Base-by-base conservation (phyloP, 306 rosid genomes). In the Vicia faba region DNA sequence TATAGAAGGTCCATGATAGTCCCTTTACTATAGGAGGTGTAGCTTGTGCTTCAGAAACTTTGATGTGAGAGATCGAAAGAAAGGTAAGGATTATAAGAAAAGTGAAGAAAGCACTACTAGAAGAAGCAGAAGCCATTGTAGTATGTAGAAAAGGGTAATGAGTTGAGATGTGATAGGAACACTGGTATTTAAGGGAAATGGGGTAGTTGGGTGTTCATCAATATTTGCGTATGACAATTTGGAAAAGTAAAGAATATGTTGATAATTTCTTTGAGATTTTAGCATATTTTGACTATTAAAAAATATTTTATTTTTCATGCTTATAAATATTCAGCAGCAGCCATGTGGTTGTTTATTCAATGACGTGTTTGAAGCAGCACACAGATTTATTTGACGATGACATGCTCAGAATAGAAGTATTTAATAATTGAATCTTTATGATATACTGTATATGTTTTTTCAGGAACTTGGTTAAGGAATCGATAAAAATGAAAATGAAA, bases 1-100 rank as follows among this genome's bases (percentile, higher is more conserved):
- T 12, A 15, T 62, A 79, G 80, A 79, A 79, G 11, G 14, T 64
- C 68, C 68, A 79, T 18, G 83, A 79, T 60, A 79, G 65, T 8
- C 83, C 83, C 26, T 69, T 69, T 8, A 11, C 83, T 7, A 66
- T 69, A 0, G 83, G 80, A 36, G 76, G 48, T 15, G 18, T 63
- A 15, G 60, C 40, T 56, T 72, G 75, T 70, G 79, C 76, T 72
- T 76, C 61, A 5, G 45, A 58, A 25, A 39, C 77, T 43, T 33
- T 13, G 16, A 65, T 26, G 14, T 18, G 54, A 18, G 70, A 74
- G 55, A 33, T 56, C 1, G 53, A 38, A 11, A 76, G 8, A 59
- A 79, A 25, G 56, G 79, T 64, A 23, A 38, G 59, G 12, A 83
- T 7, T 14, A 77, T 11, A 66, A 84, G 55, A 23, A 50, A 41